phyloP scores from a whole-genome alignment of 1,284 basidiomycete genomes.

The Mycocalia duriaeana region DNA sequence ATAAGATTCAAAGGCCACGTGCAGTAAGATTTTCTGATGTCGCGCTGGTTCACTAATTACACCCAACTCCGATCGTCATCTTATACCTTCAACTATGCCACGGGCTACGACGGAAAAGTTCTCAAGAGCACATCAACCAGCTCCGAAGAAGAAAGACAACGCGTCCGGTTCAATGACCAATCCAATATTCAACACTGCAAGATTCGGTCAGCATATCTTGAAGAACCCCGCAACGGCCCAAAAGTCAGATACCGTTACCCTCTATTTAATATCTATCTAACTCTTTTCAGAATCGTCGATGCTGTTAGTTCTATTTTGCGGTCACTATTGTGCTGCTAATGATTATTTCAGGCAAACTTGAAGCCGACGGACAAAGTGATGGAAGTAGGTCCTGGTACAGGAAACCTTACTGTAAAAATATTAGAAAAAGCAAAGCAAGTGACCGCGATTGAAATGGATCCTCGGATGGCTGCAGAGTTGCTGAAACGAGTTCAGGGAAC shows the following conservation, averaged over 20 bases:
- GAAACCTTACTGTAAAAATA: conserved; percentile 93
- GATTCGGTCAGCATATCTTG: conserved; percentile 96
- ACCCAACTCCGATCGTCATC: too few species aligned
- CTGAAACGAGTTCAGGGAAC: conserved; percentile 97
- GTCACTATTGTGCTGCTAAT: conserved; percentile 6
- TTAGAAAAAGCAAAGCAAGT: conserved; percentile 91
- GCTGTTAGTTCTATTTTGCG: conserved; percentile 23
- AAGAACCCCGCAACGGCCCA: conserved; percentile 91
- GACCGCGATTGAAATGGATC: conserved; percentile 97
- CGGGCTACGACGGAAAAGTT: conserved; percentile 86
- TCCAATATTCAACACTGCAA: conserved; percentile 89
- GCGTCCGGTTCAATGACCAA: conserved; percentile 54
- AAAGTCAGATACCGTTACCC: conserved; percentile 51
- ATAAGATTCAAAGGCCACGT: too few species aligned
- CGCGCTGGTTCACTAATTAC: too few species aligned
- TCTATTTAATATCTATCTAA: conserved; percentile 7
- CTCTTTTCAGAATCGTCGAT: conserved; percentile 63
- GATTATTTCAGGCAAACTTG: conserved; percentile 68
- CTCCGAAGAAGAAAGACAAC: conserved; percentile 49
- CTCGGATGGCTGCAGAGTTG: conserved; percentile 96
- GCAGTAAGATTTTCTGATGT: too few species aligned
- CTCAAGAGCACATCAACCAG: conserved; percentile 68
- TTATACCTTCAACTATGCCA: conserved; percentile 86
- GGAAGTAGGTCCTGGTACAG: conserved; percentile 98
- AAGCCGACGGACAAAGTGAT: conserved; percentile 94